A percentile compares a stretch with the other conserved stretches of the same genome.
Evolutionary conservation across 768 basidiomycete species (phyloP).

Genomic region (Calvatia gigantea): DNA sequence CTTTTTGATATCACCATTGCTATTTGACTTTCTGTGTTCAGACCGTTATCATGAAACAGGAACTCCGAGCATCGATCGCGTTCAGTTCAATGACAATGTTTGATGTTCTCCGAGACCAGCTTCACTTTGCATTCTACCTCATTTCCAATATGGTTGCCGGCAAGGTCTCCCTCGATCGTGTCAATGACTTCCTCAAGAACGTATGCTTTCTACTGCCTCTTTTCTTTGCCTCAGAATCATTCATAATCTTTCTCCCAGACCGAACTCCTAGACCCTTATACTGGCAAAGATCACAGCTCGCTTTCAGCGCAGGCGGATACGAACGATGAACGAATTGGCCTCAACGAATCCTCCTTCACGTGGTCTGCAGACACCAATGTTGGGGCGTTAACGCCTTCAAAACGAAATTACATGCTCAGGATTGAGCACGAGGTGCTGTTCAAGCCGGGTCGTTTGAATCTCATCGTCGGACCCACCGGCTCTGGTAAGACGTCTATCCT

Average conservation of each 20-base stretch:
- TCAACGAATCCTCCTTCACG: slow-evolving; percentile 49
- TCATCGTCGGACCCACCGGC: slow-evolving; percentile 57
- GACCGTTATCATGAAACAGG: slow-evolving; percentile 36
- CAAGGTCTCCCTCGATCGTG: slow-evolving; percentile 61
- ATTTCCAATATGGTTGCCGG: slow-evolving; percentile 31
- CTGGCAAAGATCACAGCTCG: too few species aligned
- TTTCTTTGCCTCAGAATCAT: too few species aligned
- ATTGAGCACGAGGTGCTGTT: slow-evolving; percentile 55
- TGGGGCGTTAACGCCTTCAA: slow-evolving; percentile 35
- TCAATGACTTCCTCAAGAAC: slow-evolving; percentile 28
- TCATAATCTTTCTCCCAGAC: too few species aligned
- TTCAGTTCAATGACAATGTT: slow-evolving; percentile 63
- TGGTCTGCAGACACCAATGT: slow-evolving; percentile 41
- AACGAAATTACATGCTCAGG: slow-evolving; percentile 50
- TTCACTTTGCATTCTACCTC: slow-evolving; percentile 34
- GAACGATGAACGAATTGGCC: too few species aligned
- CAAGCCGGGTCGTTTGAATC: slow-evolving; percentile 48
- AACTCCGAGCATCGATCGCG: slow-evolving; percentile 38
- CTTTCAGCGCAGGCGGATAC: too few species aligned
- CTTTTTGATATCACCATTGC: neutral
- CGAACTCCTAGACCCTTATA: slow-evolving; percentile 39
- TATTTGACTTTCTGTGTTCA: slow-evolving; percentile 9
- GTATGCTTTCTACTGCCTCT: too few species aligned
- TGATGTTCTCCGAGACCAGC: slow-evolving; percentile 52
- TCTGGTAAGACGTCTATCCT: slow-evolving; percentile 60